Percentiles rank a stretch among this genome's conserved stretches.
phyloP scores from a whole-genome alignment of 208 protist genomes.

The Wallacemonas sp. region DNA sequence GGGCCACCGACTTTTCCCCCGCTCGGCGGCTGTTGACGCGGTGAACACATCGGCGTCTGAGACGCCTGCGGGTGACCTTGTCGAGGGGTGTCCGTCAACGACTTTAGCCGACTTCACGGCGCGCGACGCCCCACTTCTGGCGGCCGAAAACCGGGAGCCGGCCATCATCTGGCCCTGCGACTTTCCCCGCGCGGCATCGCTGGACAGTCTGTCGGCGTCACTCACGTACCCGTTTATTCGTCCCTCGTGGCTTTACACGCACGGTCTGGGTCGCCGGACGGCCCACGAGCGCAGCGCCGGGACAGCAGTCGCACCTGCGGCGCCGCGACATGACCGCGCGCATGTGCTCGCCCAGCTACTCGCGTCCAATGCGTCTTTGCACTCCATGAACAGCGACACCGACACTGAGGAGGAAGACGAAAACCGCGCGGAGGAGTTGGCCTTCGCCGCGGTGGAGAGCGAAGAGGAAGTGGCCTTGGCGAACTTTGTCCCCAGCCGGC shows the following conservation, averaged over 20 bases:
- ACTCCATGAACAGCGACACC: slow-evolving; percentile 1
- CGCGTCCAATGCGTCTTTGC: neutral
- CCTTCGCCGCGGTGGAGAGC: slow-evolving; percentile 1
- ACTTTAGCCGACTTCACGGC: too few relatives aligned
- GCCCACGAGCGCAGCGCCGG: neutral
- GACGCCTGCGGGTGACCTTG: too few relatives aligned
- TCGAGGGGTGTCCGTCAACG: too few relatives aligned
- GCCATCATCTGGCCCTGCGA: too few relatives aligned
- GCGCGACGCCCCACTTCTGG: too few relatives aligned
- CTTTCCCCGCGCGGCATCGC: neutral
- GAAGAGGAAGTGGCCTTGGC: neutral
- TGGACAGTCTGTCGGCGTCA: neutral
- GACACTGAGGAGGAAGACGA: slow-evolving; percentile 2
- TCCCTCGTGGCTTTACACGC: neutral
- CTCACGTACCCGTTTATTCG: neutral
- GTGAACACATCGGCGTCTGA: too few relatives aligned
- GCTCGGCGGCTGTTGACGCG: neutral
- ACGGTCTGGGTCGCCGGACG: neutral
- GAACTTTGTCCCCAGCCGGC: neutral
- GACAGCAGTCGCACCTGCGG: neutral
- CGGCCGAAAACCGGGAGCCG: too few relatives aligned
- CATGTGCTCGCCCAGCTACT: slow-evolving; percentile 6
- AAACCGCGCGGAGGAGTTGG: neutral
- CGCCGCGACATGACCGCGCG: slow-evolving; percentile 1
- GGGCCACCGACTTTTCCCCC: neutral